Conservation (phyloP, 257 asterid species). For the Przewalskia tangutica region DNA sequence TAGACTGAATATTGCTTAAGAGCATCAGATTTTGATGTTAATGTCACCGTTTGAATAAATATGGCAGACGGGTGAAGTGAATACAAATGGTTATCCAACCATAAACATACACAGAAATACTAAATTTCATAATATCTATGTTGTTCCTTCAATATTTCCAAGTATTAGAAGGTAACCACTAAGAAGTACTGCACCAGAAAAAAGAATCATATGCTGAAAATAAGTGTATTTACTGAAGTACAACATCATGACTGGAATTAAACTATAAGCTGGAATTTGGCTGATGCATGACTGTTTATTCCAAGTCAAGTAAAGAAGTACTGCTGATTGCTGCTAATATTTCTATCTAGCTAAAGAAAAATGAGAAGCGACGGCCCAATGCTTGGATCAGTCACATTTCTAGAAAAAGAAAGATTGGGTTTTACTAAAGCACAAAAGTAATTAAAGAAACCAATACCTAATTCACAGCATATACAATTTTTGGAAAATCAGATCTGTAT, state of each 20-base stretch:
- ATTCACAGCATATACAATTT: not conserved
- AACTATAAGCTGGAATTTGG: not conserved
- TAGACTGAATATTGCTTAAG: not conserved
- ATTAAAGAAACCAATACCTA: not conserved
- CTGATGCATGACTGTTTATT: not conserved
- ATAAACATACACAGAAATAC: not conserved
- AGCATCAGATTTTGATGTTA: not conserved
- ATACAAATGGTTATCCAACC: not conserved
- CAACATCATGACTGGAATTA: not conserved
- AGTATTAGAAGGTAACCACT: not conserved
- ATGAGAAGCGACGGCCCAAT: not conserved
- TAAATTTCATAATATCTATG: not conserved
- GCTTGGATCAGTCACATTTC: not conserved
- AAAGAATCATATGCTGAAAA: not conserved
- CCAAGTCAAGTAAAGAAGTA: not conserved
- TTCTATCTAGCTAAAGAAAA: not conserved
- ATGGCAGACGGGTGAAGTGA: not conserved
- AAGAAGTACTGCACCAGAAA: not conserved
- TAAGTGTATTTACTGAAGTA: not conserved
- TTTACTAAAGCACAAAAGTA: not conserved
- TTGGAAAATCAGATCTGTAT: not conserved
- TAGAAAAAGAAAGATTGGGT: not conserved
- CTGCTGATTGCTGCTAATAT: not conserved
- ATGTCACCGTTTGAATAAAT: not conserved
- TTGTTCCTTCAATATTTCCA: not conserved